Percentiles rank a stretch among this genome's conserved stretches.
phyloP scores from a whole-genome alignment of 2,329 filamentous ascomycete genomes.

The Dendrostoma leiphaemia region DNA sequence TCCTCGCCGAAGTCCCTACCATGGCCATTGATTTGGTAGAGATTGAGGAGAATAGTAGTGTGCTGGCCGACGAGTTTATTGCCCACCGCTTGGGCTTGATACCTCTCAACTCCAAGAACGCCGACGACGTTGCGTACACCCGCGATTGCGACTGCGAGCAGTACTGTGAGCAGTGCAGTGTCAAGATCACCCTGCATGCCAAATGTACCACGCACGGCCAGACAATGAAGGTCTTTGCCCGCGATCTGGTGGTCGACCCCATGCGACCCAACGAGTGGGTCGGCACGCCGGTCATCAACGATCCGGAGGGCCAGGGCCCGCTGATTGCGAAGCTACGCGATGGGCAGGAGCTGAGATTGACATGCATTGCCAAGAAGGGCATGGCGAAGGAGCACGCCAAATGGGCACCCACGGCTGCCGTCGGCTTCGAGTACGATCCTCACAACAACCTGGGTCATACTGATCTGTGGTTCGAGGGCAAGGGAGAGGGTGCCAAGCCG shows the following conservation, averaged over 20 bases:
- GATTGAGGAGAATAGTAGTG: conserved; percentile 90
- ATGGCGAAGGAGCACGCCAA: conserved; percentile 99
- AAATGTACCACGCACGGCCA: conserved; percentile 76
- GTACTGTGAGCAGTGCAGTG: conserved; percentile 88
- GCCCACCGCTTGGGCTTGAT: conserved; percentile 88
- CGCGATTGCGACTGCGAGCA: conserved; percentile 97
- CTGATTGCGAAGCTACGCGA: conserved; percentile 88
- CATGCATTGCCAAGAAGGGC: conserved; percentile 94
- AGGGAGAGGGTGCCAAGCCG: conserved; percentile 33
- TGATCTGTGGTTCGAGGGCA: conserved; percentile 85
- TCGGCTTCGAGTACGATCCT: conserved; percentile 97
- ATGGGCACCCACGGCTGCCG: conserved; percentile 88
- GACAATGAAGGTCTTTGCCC: conserved; percentile 90
- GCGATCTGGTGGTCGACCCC: conserved; percentile 75
- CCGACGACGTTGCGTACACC: conserved; percentile 79
- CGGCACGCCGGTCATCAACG: conserved; percentile 79
- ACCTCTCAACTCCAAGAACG: conserved; percentile 79
- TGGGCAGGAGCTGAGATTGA: conserved; percentile 86
- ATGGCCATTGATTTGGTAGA: conserved; percentile 94
- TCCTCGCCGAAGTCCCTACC: conserved; percentile 91
- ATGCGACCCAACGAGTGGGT: conserved; percentile 71
- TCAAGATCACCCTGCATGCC: conserved; percentile 80
- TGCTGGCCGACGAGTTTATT: conserved; percentile 93
- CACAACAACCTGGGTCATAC: conserved; percentile 93
- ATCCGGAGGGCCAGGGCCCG: conserved; percentile 76